Percentiles rank a stretch among this genome's conserved stretches.
Evolutionary conservation across 352 stramenopile species (phyloP).

Genomic region (Aphanomyces invadans): DNA sequence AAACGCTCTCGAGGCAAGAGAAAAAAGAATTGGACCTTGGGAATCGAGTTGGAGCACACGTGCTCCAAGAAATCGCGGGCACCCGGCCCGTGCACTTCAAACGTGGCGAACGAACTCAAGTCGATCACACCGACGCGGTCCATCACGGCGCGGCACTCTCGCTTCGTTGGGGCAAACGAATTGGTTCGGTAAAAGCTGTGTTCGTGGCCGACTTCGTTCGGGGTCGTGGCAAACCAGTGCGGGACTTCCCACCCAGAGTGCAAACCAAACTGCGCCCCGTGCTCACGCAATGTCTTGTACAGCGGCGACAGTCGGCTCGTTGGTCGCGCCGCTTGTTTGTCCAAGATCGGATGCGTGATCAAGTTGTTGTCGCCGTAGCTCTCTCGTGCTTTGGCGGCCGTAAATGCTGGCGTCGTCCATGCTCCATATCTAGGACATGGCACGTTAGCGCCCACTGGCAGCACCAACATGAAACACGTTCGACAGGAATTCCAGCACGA

Average conservation of each 20-base stretch:
- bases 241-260: slow-evolving; percentile 22
- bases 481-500: too few species aligned
- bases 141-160: slow-evolving; percentile 19
- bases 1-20: background rate
- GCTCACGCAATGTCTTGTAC: background rate
- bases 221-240: slow-evolving; percentile 16
- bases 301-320: slow-evolving; percentile 3
- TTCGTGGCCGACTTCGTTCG: slow-evolving; percentile 11
- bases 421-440: slow-evolving; percentile 24
- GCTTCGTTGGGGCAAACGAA: slow-evolving; percentile 7
- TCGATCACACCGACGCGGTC: slow-evolving; percentile 19
- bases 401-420: slow-evolving; percentile 13
- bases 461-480: too few species aligned
- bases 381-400: slow-evolving; percentile 19
- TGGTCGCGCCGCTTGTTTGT: slow-evolving; percentile 11
- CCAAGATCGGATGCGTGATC: slow-evolving; percentile 17
- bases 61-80: slow-evolving; percentile 17
- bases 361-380: slow-evolving; percentile 25
- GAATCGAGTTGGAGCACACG: slow-evolving; percentile 13
- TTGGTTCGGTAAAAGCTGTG: slow-evolving; percentile 15
- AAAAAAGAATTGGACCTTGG: too few species aligned
- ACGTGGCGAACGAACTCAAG: slow-evolving; percentile 22
- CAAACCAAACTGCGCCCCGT: slow-evolving; percentile 20
- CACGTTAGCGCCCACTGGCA: too few species aligned
- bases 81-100: background rate